phyloP scores from a whole-genome alignment of 305 asterid species.

The Fraxinus xanthoxyloides region DNA sequence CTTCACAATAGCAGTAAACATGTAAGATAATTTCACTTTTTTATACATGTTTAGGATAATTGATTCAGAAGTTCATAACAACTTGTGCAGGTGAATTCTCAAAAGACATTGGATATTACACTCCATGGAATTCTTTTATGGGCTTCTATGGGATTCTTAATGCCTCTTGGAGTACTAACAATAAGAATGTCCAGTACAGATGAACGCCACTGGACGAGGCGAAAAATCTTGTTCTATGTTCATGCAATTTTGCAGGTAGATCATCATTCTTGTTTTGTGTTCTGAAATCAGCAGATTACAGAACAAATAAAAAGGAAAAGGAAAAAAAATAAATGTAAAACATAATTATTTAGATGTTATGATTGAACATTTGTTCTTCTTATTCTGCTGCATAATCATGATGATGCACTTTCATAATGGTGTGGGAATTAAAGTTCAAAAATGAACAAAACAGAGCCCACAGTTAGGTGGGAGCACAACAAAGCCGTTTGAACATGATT shows the following conservation, averaged over 20 bases:
- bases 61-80: not conserved
- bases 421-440: constrained; percentile 16
- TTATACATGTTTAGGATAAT: not conserved
- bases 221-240: constrained; percentile 49
- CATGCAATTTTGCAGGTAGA: constrained; percentile 70
- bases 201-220: constrained; percentile 35
- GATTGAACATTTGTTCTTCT: constrained; percentile 14
- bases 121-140: constrained; percentile 74
- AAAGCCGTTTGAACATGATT: not conserved
- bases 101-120: constrained; percentile 43
- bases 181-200: constrained; percentile 55
- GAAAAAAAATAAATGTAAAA: not conserved
- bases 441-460: constrained; percentile 34
- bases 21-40: constrained; percentile 23
- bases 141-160: constrained; percentile 75
- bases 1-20: constrained; percentile 21
- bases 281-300: not conserved
- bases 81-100: constrained; percentile 46
- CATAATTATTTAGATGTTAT: constrained; percentile 18
- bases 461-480: constrained; percentile 31
- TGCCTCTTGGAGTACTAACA: constrained; percentile 68
- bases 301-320: not conserved
- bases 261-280: not conserved
- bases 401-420: constrained; percentile 37
- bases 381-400: constrained; percentile 45